Evolutionary conservation across 1,284 basidiomycete species (phyloP), one percentile per base, ranked within the genome.

Genomic region (Leccinum solheimii): DNA sequence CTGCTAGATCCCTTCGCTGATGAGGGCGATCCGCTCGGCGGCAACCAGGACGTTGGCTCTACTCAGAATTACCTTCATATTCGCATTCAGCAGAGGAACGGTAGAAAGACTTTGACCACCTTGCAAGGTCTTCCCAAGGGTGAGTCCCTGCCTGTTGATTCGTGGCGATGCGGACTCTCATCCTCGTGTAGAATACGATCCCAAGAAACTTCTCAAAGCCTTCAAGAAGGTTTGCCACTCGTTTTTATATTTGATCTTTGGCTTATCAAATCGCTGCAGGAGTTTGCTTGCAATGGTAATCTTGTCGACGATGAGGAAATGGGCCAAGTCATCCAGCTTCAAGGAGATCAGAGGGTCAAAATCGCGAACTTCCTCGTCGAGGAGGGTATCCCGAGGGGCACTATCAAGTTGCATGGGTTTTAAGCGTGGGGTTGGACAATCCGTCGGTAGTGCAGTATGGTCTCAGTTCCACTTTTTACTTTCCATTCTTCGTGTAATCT

Each of bases 241-340:
- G 2, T 16, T 45, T 69, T 36, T 34, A 62, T 65, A 7, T 30
- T 9, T 10, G 10, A 23, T 43, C 30, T 14, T 43, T 57, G 27
- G 59, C 62, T 63, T 3, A 66, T 58, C 26, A 19, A 26, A 23
- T 10, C 48, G 26, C 72, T 19, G 3, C 16, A 97, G 93, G 95
- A 98, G 83, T 98, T 99, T 72, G 97, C 97, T 65, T 99, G 97
- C 85, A 99, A 99, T 81, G 97, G 97, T 68, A 97, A 93, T 66
- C 86, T 99, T 72, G 94, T 98, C 70, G 94, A 97, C 66, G 95
- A 97, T 81, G 92, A 94, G 79, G 95, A 97, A 80, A 89, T 95
- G 80, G 97, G 97, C 62, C 87, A 97, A 80, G 94, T 99, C 75
- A 96, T 99, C 76, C 97, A 99, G 81, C 89, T 99, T 69, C 97